Base-by-base conservation (phyloP, 1,139 yeast genomes). In the Magnusiomyces sp. region DNA sequence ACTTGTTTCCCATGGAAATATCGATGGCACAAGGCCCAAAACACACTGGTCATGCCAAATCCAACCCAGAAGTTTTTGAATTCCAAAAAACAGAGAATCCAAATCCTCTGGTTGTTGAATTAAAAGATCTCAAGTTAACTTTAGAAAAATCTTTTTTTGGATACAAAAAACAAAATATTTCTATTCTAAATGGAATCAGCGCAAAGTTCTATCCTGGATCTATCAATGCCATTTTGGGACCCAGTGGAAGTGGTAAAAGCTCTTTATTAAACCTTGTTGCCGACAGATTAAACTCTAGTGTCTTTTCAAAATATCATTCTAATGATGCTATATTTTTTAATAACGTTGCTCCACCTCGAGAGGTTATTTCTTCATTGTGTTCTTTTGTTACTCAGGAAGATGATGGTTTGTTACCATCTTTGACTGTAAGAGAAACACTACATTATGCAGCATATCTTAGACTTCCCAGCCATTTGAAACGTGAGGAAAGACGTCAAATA, bases 221-320 rank as follows among this genome's bases (percentile, higher is more conserved):
- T 44, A 72, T 87, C n/a, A 87, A 86, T 65, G 92, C 85, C 0
- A 84, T 87, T 37, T 80, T 87, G 83, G 95, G 95, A 0, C 95
- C 95, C 0, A 84, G 94, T 1, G 95, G 95, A 0, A 80, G 89
- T 5, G 95, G 95, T 2, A 87, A 87, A 61, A 81, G 94, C 0
- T 82, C 95, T 0, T 65, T 86, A 32, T 67, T 87, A 51, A 86
- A 83, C 59, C 70, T 75, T 46, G 69, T 87, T 41, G 81, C 94
- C 13, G 79, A 82, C 20, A 71, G 95, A 52, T 63, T 82, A 13
- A 70, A 72, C 19, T 74, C 82, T 0, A 67, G 73, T 3, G 69
- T 63, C 27, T 60, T 59, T 46, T 69, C 75, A 11, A 71, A 62
- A 53, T 67, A 58, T 56, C 55, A 47, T 48, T 59, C 62, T 0